Base-by-base conservation (phyloP, 768 basidiomycete species). In the Pleurotus djamor region DNA sequence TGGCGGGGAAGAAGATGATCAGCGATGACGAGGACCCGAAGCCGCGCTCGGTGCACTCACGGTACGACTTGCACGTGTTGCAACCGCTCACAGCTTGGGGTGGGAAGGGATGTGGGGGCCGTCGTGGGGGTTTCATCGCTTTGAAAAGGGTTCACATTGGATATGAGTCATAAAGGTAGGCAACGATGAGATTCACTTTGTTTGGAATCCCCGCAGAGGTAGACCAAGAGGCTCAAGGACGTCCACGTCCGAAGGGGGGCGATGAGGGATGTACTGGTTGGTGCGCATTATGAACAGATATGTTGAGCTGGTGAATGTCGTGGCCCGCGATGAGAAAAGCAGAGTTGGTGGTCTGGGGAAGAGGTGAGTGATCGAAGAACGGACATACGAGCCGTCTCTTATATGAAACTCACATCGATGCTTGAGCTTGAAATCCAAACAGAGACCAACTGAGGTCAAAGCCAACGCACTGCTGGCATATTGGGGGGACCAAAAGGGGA, bases 81-180 rank as follows among this genome's bases (percentile, higher is more conserved):
- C 16, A 43, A 16, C 28, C 41, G 54, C 54, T 56, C 41, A 56
- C 37, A 16, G 54, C 57, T 45, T 43, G 73, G 73, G 34, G 73
- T 75, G 48, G 72, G 73, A 45, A 75, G 69, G 4, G 72, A 71
- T 16, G 71, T 69, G 8, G 71, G 68, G 48, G 66, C 71, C 44
- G 69, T 68, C 16, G 69, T 69, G 59, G 73, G 72, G 34, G 72
- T 74, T 58, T 69, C 67, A 44, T 72, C 69, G 50, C 70, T 71
- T 59, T 52, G 48, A 35, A 41, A 58, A 59, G 43, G 5, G 17
- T 47, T 47, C 45, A 57, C n/a, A 62, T 57, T 52, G 56, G 62
- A 48, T 48, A 58, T 51, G 55, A 62, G 61, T 61, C 32, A 54
- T n/a, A 59, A 41, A 21, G 52, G 10, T 47, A 57, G 21, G 52